These are phyloP conservation scores for Leishmania aethiopica DNA, from an alignment of 208 protist genomes.

Conservation along the genomic window DNA sequence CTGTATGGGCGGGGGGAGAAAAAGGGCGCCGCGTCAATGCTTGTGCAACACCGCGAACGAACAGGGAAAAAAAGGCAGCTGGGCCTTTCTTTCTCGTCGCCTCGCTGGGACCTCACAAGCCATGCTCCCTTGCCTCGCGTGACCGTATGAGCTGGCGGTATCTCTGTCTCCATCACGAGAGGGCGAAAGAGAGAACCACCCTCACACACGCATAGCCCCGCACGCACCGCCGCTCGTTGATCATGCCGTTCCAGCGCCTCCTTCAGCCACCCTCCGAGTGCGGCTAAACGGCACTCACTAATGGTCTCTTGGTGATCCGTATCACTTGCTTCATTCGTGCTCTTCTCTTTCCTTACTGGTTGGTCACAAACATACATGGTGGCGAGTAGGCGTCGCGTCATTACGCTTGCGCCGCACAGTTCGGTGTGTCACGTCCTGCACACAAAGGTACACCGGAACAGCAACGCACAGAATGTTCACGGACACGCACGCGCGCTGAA, in stretches of 20 bases:
- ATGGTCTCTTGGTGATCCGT: neutral
- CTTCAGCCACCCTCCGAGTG: neutral
- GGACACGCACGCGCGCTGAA: neutral
- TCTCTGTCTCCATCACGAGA: conserved; percentile 3
- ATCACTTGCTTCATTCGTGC: neutral
- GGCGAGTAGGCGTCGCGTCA: neutral
- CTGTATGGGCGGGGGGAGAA: neutral
- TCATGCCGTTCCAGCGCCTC: neutral
- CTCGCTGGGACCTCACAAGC: neutral
- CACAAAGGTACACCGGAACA: neutral
- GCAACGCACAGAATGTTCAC: neutral
- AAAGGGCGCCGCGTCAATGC: neutral
- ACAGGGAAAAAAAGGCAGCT: neutral
- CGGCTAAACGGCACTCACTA: too few species aligned
- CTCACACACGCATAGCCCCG: too few species aligned
- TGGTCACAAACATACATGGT: neutral
- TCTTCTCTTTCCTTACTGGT: neutral
- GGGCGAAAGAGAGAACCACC: neutral
- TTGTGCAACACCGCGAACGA: neutral
- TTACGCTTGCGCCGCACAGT: neutral
- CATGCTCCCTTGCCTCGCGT: neutral
- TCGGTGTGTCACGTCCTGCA: neutral
- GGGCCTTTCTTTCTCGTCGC: neutral
- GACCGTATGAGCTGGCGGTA: neutral
- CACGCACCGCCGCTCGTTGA: neutral